Conservation (phyloP, 2,329 filamentous ascomycete genomes). For the Pezicula neosporulosa region DNA sequence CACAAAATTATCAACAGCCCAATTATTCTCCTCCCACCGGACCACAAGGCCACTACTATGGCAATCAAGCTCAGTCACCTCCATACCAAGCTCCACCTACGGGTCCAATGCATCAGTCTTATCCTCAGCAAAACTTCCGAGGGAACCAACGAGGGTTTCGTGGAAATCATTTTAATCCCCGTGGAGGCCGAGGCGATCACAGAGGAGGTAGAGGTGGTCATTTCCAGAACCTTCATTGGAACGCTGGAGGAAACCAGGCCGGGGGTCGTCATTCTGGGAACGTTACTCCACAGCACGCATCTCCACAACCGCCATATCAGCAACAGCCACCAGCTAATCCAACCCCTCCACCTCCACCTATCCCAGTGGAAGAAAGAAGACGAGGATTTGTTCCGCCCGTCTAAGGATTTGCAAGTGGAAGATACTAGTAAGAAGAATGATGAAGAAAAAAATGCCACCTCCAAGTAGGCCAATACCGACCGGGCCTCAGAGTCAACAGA, state of each 20-base stretch:
- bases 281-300: conserved; percentile 28
- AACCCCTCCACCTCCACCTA: conserved; percentile 28
- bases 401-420: conserved; percentile 63
- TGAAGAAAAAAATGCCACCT: conserved; percentile 50
- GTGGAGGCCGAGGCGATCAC: conserved; percentile 35
- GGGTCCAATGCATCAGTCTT: conserved; percentile 53
- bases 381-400: conserved; percentile 59
- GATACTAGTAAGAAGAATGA: conserved; percentile 51
- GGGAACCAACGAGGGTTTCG: conserved; percentile 55
- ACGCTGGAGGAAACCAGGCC: conserved; percentile 43
- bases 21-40: conserved; percentile 49
- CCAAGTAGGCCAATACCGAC: conserved; percentile 47
- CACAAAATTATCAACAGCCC: conserved; percentile 55
- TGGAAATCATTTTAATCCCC: conserved; percentile 51
- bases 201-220: conserved; percentile 53
- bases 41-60: conserved; percentile 53
- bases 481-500: conserved; percentile 32
- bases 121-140: conserved; percentile 33
- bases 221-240: conserved; percentile 72
- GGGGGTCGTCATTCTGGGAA: conserved; percentile 36
- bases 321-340: conserved; percentile 16
- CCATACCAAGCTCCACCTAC: conserved; percentile 51
- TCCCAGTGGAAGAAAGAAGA: conserved; percentile 40
- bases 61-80: conserved; percentile 38
- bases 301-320: conserved; percentile 25